Conservation (phyloP, 148 eudicot species). For the Camellia japonica region DNA sequence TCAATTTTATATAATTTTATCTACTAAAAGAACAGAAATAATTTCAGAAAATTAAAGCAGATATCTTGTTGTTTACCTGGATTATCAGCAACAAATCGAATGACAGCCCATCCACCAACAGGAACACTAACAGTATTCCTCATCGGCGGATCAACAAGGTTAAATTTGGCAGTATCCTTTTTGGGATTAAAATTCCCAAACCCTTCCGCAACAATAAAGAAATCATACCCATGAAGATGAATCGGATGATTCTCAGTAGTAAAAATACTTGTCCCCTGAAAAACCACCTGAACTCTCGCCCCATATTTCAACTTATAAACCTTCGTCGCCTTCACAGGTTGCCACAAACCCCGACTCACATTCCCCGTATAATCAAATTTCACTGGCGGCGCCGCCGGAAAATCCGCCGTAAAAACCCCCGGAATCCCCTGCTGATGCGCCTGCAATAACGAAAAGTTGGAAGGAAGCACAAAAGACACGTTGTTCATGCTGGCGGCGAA, state of each 20-base stretch:
- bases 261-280: constrained; percentile 69
- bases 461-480: constrained; percentile 59
- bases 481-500: constrained; percentile 72
- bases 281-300: constrained; percentile 55
- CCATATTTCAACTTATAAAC: constrained; percentile 58
- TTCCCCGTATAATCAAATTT: constrained; percentile 76
- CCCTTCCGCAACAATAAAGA: constrained; percentile 63
- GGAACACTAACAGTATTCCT: constrained; percentile 74
- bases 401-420: constrained; percentile 64
- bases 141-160: constrained; percentile 72
- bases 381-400: constrained; percentile 55
- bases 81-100: constrained; percentile 77
- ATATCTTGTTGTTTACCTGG: constrained; percentile 42
- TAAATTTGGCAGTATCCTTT: constrained; percentile 47
- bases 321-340: constrained; percentile 49
- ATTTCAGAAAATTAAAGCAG: too few relatives aligned
- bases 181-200: constrained; percentile 62
- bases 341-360: constrained; percentile 59
- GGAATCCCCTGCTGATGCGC: constrained; percentile 57
- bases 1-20: too few relatives aligned
- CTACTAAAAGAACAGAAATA: too few relatives aligned
- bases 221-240: constrained; percentile 79
- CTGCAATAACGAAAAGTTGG: constrained; percentile 57
- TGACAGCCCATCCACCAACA: constrained; percentile 72
- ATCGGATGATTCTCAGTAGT: constrained; percentile 58